Evolutionary conservation across 768 basidiomycete genomes (phyloP), one percentile per base, ranked within the genome.

Genomic region (Termitomyces sp.): DNA sequence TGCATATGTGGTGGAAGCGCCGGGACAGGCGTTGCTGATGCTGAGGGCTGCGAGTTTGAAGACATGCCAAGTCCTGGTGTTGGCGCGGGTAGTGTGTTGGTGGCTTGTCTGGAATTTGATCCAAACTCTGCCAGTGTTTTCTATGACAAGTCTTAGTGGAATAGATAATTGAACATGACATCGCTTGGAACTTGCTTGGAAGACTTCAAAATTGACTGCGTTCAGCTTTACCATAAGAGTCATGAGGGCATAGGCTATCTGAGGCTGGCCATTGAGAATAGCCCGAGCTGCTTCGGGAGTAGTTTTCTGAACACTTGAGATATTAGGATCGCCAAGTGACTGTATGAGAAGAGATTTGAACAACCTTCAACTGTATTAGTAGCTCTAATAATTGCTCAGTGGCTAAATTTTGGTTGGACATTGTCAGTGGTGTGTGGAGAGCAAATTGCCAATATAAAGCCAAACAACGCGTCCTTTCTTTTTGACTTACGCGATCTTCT

Each of bases 161-260:
- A 43, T 33, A 28, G 2, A 48, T n/a, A 18, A 18, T 41, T 18
- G 14, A 51, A 18, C 32, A 26, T 32, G 30, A 33, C 20, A 8
- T 0, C 20, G 30, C 44, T 3, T 32, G 5, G 33, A 35, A 45
- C 74, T 41, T 58, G 89, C 89, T 76, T 90, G 87, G 62, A 90
- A 83, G 7, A 90, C 87, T 46, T 90, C 85, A 49, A 88, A 76
- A 51, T 90, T 83, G 38, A 91, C 77, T 0, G 86, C 87, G 56
- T 86, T 84, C 72, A 91, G 83, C 56, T 82, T 83, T 22, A 90
- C 88, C 88, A 91, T 89, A 38, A 90, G 80, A 0, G 80, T 79
- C 57, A 92, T 87, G 0, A 92, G 74, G 2, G 86, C 87, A 68
- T 89, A 90, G 0, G 88, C 84, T 56, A 92, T 89, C 53, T 85